Evolutionary conservation across 1,284 basidiomycete genomes (phyloP).

Genomic region (Ceratobasidium sp.): DNA sequence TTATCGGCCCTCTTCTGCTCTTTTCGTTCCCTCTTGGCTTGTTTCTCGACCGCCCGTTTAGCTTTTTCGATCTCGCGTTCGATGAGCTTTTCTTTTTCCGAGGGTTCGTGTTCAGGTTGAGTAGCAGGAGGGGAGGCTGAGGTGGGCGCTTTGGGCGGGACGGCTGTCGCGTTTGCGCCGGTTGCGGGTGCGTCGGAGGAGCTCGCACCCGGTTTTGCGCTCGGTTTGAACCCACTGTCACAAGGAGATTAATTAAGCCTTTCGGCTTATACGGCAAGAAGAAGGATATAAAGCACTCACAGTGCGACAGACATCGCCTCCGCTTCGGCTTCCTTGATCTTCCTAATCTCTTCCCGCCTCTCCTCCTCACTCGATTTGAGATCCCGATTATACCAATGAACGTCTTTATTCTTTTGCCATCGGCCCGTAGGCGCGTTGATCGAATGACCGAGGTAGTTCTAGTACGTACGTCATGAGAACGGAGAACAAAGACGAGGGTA

Average conservation of each 20-base stretch:
- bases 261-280: not conserved
- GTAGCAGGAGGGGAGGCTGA: conserved; percentile 51
- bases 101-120: not conserved
- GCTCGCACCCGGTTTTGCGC: conserved; percentile 43
- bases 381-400: conserved; percentile 93
- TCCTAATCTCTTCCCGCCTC: conserved; percentile 77
- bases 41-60: conserved; percentile 56
- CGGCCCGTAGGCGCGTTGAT: conserved; percentile 93
- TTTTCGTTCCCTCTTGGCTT: conserved; percentile 60
- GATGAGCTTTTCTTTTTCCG: conserved; percentile 53
- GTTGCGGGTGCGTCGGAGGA: conserved; percentile 29
- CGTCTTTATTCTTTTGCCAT: conserved; percentile 96
- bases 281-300: conserved; percentile 61
- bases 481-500: not conserved
- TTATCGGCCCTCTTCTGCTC: conserved; percentile 65
- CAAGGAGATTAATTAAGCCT: not conserved
- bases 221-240: conserved; percentile 57
- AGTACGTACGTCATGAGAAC: conserved; percentile 12
- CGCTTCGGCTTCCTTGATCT: conserved; percentile 87
- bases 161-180: conserved; percentile 37
- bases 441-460: conserved; percentile 93
- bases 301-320: conserved; percentile 86
- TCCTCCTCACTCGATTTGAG: conserved; percentile 62
- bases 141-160: conserved; percentile 26
- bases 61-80: conserved; percentile 57